Percentiles rank a stretch among this genome's conserved stretches.
phyloP scores from a whole-genome alignment of 345 rosid genomes.

The Turritis glabra region DNA sequence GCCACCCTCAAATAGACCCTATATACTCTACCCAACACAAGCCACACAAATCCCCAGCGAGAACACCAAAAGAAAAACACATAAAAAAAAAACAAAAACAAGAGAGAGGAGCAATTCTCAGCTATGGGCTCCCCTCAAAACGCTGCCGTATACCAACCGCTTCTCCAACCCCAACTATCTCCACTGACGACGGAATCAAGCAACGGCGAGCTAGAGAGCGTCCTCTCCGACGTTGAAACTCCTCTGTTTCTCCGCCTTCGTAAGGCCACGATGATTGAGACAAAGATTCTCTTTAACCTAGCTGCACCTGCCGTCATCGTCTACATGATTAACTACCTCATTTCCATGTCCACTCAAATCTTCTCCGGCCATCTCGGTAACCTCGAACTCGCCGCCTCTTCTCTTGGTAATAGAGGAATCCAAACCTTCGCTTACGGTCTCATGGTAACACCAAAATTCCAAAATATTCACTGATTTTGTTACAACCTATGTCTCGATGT shows the following conservation, averaged over 20 bases:
- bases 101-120: not conserved
- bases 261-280: conserved; percentile 33
- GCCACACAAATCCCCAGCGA: not conserved
- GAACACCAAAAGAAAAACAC: not conserved
- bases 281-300: conserved; percentile 47
- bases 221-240: conserved; percentile 32
- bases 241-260: conserved; percentile 24
- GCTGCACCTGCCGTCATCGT: conserved; percentile 59
- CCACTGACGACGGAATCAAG: not conserved
- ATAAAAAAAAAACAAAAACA: not conserved
- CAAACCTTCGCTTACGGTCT: conserved; percentile 48
- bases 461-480: no score
- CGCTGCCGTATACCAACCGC: not conserved
- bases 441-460: conserved; percentile 35
- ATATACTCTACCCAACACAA: not conserved
- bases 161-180: conserved; percentile 16
- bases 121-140: conserved; percentile 9
- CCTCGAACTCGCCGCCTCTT: conserved; percentile 63
- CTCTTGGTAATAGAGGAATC: conserved; percentile 67
- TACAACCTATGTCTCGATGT: not conserved
- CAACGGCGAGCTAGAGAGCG: conserved; percentile 31
- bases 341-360: conserved; percentile 63
- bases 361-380: conserved; percentile 65
- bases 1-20: not conserved
- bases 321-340: conserved; percentile 56